Evolutionary conservation across 1,284 basidiomycete genomes (phyloP).

Genomic region (Rhodotorula sp.): DNA sequence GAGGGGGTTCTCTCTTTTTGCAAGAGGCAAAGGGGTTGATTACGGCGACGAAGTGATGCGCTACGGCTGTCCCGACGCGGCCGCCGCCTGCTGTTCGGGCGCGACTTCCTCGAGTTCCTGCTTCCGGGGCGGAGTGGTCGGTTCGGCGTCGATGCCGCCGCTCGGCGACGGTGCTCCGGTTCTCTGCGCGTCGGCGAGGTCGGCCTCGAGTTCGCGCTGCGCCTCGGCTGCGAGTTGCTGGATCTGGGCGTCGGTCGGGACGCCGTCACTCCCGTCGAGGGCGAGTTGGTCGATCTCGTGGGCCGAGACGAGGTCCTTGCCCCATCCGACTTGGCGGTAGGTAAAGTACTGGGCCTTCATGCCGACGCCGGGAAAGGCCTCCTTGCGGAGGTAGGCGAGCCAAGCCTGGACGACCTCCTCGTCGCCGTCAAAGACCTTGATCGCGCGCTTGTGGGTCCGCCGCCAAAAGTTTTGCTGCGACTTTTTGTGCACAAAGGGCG

Average conservation of each 20-base stretch:
- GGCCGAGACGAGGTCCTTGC: conserved; percentile 17
- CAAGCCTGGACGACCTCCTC: conserved; percentile 75
- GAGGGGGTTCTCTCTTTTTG: no score
- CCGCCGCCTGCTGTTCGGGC: not conserved
- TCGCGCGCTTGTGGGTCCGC: conserved; percentile 73
- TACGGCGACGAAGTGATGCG: not conserved
- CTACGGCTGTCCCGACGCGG: not conserved
- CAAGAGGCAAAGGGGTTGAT: not conserved
- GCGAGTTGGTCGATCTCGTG: conserved; percentile 4
- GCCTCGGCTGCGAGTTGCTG: not conserved
- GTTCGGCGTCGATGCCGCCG: not conserved
- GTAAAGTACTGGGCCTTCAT: conserved; percentile 79
- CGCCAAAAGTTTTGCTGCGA: conserved; percentile 94
- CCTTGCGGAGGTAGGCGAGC: conserved; percentile 74
- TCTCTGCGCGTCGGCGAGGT: not conserved
- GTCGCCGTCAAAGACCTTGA: conserved; percentile 90
- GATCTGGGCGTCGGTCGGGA: not conserved
- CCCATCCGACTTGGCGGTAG: conserved; percentile 62
- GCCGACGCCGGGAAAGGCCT: conserved; percentile 81
- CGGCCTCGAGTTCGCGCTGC: not conserved
- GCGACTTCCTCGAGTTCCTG: not conserved
- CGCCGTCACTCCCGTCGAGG: not conserved
- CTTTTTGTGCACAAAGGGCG: conserved; percentile 93
- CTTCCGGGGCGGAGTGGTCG: not conserved
- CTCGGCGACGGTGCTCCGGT: not conserved